Percentiles rank a stretch among this genome's conserved stretches.
Conservation (phyloP, 1,284 basidiomycete genomes). For the Trametes pubescens region DNA sequence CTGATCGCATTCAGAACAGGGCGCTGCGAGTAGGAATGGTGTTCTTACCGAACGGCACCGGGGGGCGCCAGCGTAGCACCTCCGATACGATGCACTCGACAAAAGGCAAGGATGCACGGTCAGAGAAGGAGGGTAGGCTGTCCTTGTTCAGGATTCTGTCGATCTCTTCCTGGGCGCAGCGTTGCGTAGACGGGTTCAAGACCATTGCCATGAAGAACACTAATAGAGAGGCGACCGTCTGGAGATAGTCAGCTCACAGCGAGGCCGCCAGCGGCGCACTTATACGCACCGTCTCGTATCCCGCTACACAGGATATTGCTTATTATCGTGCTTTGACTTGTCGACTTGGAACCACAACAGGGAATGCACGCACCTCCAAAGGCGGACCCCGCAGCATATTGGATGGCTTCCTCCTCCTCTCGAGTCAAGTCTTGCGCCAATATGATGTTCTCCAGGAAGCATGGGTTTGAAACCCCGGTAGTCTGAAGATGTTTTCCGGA, state of each 20-base stretch:
- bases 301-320: background rate
- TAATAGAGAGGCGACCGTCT: conserved; percentile 1
- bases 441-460: background rate
- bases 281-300: background rate
- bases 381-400: conserved; percentile 2
- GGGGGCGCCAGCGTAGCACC: background rate
- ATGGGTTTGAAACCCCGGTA: too few species aligned
- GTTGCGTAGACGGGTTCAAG: conserved; percentile 40
- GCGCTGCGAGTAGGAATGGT: too few species aligned
- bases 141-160: conserved; percentile 46
- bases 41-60: conserved; percentile 5
- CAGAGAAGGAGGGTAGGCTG: conserved; percentile 37
- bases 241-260: background rate
- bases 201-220: conserved; percentile 9
- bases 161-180: conserved; percentile 45
- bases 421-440: background rate
- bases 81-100: background rate
- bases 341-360: too few species aligned
- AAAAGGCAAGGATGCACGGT: background rate
- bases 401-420: background rate
- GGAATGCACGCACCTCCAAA: conserved; percentile 1
- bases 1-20: conserved; percentile 8
- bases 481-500: too few species aligned
- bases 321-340: background rate
- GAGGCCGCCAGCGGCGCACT: background rate